Evolutionary conservation across 345 rosid species (phyloP), one percentile per base, ranked within the genome.

Genomic region (Populus euphratica): DNA sequence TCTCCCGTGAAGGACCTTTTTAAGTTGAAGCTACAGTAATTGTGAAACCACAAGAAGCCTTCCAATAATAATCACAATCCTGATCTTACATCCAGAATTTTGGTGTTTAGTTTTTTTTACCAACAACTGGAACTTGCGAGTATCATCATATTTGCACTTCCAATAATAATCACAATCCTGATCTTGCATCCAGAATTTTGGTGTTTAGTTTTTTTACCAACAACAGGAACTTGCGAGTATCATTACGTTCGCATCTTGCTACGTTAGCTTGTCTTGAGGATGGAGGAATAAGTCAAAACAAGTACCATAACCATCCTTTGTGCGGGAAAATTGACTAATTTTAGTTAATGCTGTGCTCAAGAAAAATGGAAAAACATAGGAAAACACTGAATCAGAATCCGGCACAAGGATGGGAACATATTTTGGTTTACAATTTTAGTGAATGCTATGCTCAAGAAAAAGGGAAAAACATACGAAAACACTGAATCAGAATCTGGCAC

Each of bases 361-460:
- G 43, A 39, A 39, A 39, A 39, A 39, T 0, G 43, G 43, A 39
- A 39, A 39, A 39, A 39, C 43, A 39, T 8, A 39, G 2, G 43
- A 8, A 39, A 39, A 39, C 43, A 39, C 43, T 39, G 43, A 1
- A 39, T 39, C 43, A 10, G 43, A 39, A 39, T 39, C 2, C 1
- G 43, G 11, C 2, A 39, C 11, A 8, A 8, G 4, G 62, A n/a
- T n/a, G 25, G 27, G 62, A 8, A 3, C 4, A n/a, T 2, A 56
- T 80, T 38, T 18, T 73, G 76, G 84, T 87, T 77, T 80, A 82
- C 86, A 80, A 41, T 31, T 27, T 27, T 27, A 27, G 29, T 27
- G 0, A 27, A 27, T 27, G 29, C 29, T 27, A 27, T 39, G 43
- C 4, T 2, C 4, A 11, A 43, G 47, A 43, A 43, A 43, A 43